Conservation (phyloP, 2,329 filamentous ascomycete species). For the Aspergillus ochraceoroseus region DNA sequence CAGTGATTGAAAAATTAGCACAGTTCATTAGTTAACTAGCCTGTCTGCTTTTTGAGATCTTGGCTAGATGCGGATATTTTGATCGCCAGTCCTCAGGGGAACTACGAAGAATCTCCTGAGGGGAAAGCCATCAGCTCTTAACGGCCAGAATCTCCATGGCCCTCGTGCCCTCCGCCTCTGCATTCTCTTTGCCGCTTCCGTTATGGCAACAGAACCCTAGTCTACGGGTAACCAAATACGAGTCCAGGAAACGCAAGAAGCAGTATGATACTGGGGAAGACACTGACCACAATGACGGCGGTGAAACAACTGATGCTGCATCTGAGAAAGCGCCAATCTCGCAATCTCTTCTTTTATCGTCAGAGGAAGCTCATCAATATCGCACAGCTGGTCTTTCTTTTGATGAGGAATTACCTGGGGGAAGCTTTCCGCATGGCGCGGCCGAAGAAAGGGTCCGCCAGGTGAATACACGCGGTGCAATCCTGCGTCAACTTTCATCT, state of each 20-base stretch:
- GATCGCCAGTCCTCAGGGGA: conserved; percentile 12
- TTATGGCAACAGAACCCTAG: conserved; percentile 36
- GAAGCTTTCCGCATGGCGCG: conserved; percentile 41
- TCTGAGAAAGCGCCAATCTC: conserved; percentile 24
- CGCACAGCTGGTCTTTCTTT: conserved; percentile 40
- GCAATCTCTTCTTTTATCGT: conserved; percentile 33
- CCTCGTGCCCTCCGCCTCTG: conserved; percentile 30
- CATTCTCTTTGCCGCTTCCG: conserved; percentile 38
- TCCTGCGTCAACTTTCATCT: conserved; percentile 28
- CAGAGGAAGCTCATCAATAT: conserved; percentile 43
- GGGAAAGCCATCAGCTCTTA: conserved; percentile 6
- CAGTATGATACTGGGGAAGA: conserved; percentile 26
- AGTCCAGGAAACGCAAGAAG: conserved; percentile 35
- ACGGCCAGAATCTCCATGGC: conserved; percentile 25
- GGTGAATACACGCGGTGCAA: conserved; percentile 15
- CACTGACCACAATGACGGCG: conserved; percentile 22
- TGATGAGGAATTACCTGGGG: conserved; percentile 37
- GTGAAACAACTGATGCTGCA: conserved; percentile 29
- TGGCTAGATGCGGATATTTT: conserved; percentile 9
- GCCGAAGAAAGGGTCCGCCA: conserved; percentile 14
- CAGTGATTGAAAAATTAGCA: too few relatives aligned
- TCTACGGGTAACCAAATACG: conserved; percentile 35
- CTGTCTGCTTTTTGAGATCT: not conserved
- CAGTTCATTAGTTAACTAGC: too few relatives aligned
- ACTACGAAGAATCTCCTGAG: conserved; percentile 8